Evolutionary conservation across 495 filamentous ascomycete genomes (phyloP), one percentile per base, ranked within the genome.

Genomic region (Penicillium paxilli): DNA sequence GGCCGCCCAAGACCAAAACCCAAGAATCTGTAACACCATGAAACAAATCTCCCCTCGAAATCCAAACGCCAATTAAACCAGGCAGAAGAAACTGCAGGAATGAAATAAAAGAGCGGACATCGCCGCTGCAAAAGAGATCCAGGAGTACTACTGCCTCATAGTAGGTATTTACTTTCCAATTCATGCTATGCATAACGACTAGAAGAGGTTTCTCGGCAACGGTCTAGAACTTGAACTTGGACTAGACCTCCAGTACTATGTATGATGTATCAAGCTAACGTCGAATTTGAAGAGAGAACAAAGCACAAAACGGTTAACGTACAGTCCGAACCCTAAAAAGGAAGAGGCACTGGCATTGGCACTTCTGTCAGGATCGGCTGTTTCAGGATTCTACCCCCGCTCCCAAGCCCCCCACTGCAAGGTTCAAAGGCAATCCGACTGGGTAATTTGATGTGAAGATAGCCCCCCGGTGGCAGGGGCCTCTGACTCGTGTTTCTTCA

Each of bases 361-460:
- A n/a, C n/a, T n/a, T n/a, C n/a, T n/a, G 24, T n/a, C 17, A 42
- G 8, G 40, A 22, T n/a, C 40, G 40, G 30, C n/a, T 32, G 49
- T 52, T 52, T 52, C 49, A 52, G 49, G 28, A 44, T 44, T 32
- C 23, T 17, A 5, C 10, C 25, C 17, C n/a, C n/a, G n/a, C n/a
- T n/a, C n/a, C n/a, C n/a, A n/a, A n/a, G n/a, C 38, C 14, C 38
- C 20, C 40, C 40, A 42, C 21, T 8, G 3, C 9, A 11, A 3
- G 40, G 19, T 20, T n/a, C 21, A 8, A 14, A 32, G 23, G 40
- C 20, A 9, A 23, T 20, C 20, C 17, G 40, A 42, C 21, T 23
- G 40, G 40, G 19, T 10, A 21, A 11, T 22, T 4, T n/a, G 40
- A 42, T 4, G 35, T 40, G 40, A 21, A 42, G 40, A 42, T 42